Conservation (phyloP, 495 filamentous ascomycete genomes). For the Penicillium tannophilum region DNA sequence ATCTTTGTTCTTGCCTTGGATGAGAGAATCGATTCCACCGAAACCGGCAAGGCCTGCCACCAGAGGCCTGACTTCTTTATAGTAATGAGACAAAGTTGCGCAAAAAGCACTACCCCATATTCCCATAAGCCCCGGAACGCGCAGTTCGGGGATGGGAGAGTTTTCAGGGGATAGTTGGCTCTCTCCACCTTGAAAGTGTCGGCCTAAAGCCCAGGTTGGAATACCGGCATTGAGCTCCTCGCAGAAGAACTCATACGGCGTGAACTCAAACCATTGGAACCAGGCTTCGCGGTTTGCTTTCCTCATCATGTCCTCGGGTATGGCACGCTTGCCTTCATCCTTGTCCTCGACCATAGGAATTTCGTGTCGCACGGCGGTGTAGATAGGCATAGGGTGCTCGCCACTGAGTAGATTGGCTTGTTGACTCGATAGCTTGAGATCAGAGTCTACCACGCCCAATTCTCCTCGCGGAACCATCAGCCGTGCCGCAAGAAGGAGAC, state of each 20-base stretch:
- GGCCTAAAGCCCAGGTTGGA: slow-evolving; percentile 89
- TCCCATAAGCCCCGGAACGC: slow-evolving; percentile 80
- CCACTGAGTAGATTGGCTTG: slow-evolving; percentile 69
- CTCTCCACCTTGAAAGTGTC: slow-evolving; percentile 72
- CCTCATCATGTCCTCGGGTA: slow-evolving; percentile 55
- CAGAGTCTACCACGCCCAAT: slow-evolving; percentile 67
- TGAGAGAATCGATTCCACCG: slow-evolving; percentile 76
- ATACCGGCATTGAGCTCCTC: slow-evolving; percentile 91
- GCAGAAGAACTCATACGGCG: slow-evolving; percentile 94
- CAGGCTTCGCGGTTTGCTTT: slow-evolving; percentile 75
- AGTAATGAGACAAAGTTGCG: slow-evolving; percentile 92
- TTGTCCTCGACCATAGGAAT: slow-evolving; percentile 64
- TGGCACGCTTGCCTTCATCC: slow-evolving; percentile 28
- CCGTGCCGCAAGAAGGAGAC: slow-evolving; percentile 78
- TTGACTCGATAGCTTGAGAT: slow-evolving; percentile 90
- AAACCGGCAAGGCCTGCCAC: slow-evolving; percentile 74
- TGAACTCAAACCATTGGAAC: slow-evolving; percentile 99
- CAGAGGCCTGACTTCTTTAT: slow-evolving; percentile 84
- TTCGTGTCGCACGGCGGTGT: slow-evolving; percentile 92
- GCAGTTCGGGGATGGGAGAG: slow-evolving; percentile 74
- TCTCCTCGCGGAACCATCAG: slow-evolving; percentile 85
- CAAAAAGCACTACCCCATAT: slow-evolving; percentile 97
- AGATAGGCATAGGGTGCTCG: slow-evolving; percentile 86
- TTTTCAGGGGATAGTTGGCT: slow-evolving; percentile 59
- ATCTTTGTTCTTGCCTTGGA: slow-evolving; percentile 79